Conservation (phyloP, 306 rosid genomes). For the Ceratonia siliqua region DNA sequence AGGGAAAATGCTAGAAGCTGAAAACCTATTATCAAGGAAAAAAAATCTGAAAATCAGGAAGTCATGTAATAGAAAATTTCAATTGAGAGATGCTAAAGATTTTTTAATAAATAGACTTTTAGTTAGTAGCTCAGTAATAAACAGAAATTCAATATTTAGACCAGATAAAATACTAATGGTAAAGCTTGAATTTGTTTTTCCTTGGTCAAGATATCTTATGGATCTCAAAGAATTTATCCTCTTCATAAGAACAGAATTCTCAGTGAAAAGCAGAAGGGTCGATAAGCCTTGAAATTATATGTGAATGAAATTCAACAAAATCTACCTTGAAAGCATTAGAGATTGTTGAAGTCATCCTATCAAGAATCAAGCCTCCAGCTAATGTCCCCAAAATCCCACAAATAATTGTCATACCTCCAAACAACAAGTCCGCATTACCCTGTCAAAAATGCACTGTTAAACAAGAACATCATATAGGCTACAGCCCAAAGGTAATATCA, state of each 20-base stretch:
- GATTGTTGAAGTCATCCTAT: slow-evolving; percentile 70
- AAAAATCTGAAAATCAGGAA: slow-evolving; percentile 3
- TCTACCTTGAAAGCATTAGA: slow-evolving; percentile 86
- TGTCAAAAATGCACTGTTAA: slow-evolving; percentile 42
- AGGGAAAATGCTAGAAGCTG: slow-evolving; percentile 16
- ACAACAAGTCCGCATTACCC: slow-evolving; percentile 80
- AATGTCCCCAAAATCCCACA: slow-evolving; percentile 88
- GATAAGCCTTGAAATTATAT: background rate
- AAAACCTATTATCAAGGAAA: no score
- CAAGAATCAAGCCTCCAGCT: slow-evolving; percentile 85
- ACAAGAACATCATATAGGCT: slow-evolving; percentile 23
- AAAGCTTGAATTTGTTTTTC: slow-evolving; percentile 15
- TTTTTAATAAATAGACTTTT: background rate
- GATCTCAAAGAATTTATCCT: slow-evolving; percentile 13
- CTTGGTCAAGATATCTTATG: slow-evolving; percentile 17
- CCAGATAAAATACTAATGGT: background rate
- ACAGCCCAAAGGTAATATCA: background rate
- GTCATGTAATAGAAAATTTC: background rate
- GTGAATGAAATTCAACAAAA: slow-evolving; percentile 28
- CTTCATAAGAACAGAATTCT: slow-evolving; percentile 23
- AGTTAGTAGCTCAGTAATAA: background rate
- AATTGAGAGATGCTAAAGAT: background rate
- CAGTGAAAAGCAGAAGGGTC: background rate
- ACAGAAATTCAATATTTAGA: background rate
- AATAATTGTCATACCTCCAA: slow-evolving; percentile 81